Base-by-base conservation (phyloP, 1,139 yeast species). In the Scheffersomyces quercinus region DNA sequence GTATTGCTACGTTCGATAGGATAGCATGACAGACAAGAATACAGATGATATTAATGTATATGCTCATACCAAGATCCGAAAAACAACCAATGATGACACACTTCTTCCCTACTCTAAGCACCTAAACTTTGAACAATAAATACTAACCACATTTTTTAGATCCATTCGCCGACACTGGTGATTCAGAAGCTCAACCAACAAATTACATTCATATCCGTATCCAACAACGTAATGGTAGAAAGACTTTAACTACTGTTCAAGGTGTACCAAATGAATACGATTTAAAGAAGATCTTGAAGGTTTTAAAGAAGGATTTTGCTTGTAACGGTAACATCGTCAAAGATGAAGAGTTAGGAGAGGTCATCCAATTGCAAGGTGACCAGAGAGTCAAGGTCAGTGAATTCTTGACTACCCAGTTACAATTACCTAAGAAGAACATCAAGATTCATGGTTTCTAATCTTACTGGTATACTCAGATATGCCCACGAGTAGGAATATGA, bases 121-220 rank as follows among this genome's bases (percentile, higher is more conserved):
- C 26, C 26, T 20, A 3, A 6, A 20, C 2, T 6, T 5, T 20
- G 26, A 20, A 20, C 1, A 20, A 6, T 24, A 7, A 29, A 29
- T 44, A 52, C 63, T 56, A 60, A 59, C 59, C 16, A 11, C 26
- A 20, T 29, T 39, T n/a, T 39, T 11, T 33, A 79, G 96, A 93
- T 77, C 99, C 99, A 58, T 93, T 93, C 85, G 97, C 98, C 84
- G 99, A 93, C 74, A 91, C 97, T 74, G 98, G 97, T 80, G 98
- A 93, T 83, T 95, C 95, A 76, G 97, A 91, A 72, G 88, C 95
- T 60, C 95, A 91, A 76, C 87, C 96, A 64, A 85, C 96, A 51
- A 90, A 88, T 77, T 89, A 90, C 76, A 88, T 93, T 70, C 99
- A 91, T 74, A 90, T 93, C 68, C 95, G 99, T 82, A 91, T 95